Conservation (phyloP, 306 rosid species). For the Aeschynomene evenia region DNA sequence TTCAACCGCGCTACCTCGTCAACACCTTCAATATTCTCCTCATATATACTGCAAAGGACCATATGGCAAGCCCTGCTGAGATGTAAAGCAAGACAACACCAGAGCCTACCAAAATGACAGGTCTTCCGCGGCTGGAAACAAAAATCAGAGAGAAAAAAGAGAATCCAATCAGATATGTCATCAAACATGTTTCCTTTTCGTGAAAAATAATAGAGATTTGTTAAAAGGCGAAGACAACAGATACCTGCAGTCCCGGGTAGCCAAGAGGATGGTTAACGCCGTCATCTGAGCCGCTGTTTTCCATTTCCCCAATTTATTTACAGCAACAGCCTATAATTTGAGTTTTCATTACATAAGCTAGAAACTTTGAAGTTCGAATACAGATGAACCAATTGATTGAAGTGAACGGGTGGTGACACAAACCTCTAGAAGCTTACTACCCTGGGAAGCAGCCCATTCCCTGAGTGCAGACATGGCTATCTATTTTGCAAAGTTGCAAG, state of each 20-base stretch:
- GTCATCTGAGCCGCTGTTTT: conserved; percentile 98
- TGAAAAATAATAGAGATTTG: conserved; percentile 12
- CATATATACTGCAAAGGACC: conserved; percentile 84
- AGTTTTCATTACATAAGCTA: conserved; percentile 15
- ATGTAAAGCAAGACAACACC: conserved; percentile 82
- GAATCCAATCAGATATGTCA: conserved; percentile 10
- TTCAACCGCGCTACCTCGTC: conserved; percentile 47
- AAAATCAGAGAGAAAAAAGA: not conserved
- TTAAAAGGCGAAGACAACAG: not conserved
- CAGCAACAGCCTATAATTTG: conserved; percentile 82
- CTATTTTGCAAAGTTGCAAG: conserved; percentile 44
- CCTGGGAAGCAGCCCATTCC: conserved; percentile 99
- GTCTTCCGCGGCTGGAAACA: conserved; percentile 67
- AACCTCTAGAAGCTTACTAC: conserved; percentile 85
- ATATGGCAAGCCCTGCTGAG: conserved; percentile 94
- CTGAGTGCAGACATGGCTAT: conserved; percentile 99
- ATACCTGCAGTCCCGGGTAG: conserved; percentile 88
- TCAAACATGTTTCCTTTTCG: not conserved
- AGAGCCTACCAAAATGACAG: conserved; percentile 57
- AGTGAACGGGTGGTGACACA: conserved; percentile 32
- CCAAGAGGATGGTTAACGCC: conserved; percentile 81
- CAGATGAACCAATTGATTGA: not conserved
- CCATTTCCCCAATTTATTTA: conserved; percentile 99
- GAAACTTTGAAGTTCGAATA: not conserved
- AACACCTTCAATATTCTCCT: conserved; percentile 82